Evolutionary conservation across 148 eudicot genomes (phyloP), one percentile per base, ranked within the genome.

Genomic region (Cornus kousa): DNA sequence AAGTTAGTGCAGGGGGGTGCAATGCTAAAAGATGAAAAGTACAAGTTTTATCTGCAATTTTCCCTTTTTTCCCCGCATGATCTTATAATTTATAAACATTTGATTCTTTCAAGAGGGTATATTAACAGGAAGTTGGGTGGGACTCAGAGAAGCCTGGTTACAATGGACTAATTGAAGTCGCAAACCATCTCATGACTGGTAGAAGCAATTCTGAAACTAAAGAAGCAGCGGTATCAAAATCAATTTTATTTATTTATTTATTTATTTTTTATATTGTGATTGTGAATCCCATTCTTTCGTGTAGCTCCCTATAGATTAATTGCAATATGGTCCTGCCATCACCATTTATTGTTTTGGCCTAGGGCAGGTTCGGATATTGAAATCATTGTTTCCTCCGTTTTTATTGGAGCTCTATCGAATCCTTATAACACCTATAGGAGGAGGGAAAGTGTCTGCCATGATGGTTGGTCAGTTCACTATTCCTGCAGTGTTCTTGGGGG

Each of bases 121-220:
- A 28, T 77, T 62, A 67, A 75, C 85, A 95, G 99, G 99, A 93
- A 68, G 89, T 84, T 60, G 93, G 97, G 5, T 91, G 99, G 99
- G 97, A 95, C 76, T 95, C 99, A 1, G 85, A 89, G 64, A 95
- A 92, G 82, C 87, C 84, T 11, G 97, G 93, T 6, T 95, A 95
- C 65, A 94, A 93, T 75, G 99, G 99, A 77, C 78, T 95, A 77
- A 90, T 95, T 77, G 99, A 95, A 81, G 93, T 95, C 11, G 97
- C 93, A 53, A 90, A 93, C 81, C 87, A 85, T 73, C 90, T 95
- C 20, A 89, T 87, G 90, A 55, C 86, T 35, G 91, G 92, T 19
- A 83, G 91, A 75, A 89, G 84, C 74, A 92, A 88, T 74, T 83
- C 85, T 50, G 91, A 93, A 82, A 72, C 96, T 68, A 90, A 59